Base-by-base conservation (phyloP, 345 rosid genomes). In the Camelina hispida region DNA sequence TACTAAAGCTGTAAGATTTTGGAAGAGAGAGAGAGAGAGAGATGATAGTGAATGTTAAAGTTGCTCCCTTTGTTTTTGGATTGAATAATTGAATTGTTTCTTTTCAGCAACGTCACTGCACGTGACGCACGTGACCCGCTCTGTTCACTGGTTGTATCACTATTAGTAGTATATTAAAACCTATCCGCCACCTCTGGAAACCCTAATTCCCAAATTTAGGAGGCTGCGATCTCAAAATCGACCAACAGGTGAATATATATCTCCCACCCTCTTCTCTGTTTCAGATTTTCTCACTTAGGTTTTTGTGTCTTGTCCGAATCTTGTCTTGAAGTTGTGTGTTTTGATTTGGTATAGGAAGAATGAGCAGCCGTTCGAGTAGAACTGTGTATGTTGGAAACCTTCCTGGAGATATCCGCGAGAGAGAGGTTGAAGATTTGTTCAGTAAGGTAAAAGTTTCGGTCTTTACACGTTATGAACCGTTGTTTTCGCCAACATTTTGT, bases 371-470 rank as follows among this genome's bases (percentile, higher is more conserved):
- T 17, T 80, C 92, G 5, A 89, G 96, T 77, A 79, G 97, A 59
- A 93, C 98, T 56, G 74, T 93, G 23, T 91, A 91, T 70, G 98
- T 93, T 2, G 97, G 98, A 34, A 93, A 93, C 83, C 93, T 93
- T 38, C 98, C 98, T 8, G 93, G 93, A 1, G 98, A 93, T 81
- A 84, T 89, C 74, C 97, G 98, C 6, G 87, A 81, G 87, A 85
- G 86, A 68, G 97, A 93, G 82, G 92, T 93, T 8, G 93, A 93
- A 74, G 98, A 91, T 83, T 82, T 93, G 89, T 93, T 93, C 75
- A 83, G 85, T 83, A 93, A 93, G 91, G 98, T 93, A 61, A 69
- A 69, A 9, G 25, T 1, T 2, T 30, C 16, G 1, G 1, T 11
- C 14, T 69, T 6, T 64, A n/a, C n/a, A 12, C 6, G 9, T n/a